A percentile compares a stretch with the other conserved stretches of the same genome.
These are phyloP conservation scores for Auriscalpium orientale DNA, from an alignment of 768 basidiomycete species.

Conservation along the genomic window DNA sequence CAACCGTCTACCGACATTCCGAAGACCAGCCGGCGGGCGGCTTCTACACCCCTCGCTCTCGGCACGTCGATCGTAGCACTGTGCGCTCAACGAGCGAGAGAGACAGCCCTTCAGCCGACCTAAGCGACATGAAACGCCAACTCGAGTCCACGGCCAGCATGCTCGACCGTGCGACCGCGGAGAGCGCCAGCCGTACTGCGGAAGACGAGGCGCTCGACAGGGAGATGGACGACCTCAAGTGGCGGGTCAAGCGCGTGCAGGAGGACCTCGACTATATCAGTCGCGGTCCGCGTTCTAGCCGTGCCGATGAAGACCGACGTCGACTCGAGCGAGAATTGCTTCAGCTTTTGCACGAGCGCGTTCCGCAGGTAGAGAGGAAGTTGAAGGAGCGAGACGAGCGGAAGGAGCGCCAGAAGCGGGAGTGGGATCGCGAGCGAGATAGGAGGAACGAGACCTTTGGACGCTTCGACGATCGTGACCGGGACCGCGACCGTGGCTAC, in stretches of 20 bases:
- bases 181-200: slow-evolving; percentile 48
- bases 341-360: slow-evolving; percentile 77
- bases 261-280: slow-evolving; percentile 88
- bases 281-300: slow-evolving; percentile 59
- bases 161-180: slow-evolving; percentile 70
- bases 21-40: slow-evolving; percentile 47
- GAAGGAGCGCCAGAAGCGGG: slow-evolving; percentile 69
- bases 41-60: slow-evolving; percentile 71
- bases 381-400: slow-evolving; percentile 73
- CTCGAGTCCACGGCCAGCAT: slow-evolving; percentile 71
- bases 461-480: slow-evolving; percentile 47
- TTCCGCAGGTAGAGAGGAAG: slow-evolving; percentile 85
- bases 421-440: slow-evolving; percentile 76
- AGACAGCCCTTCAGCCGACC: slow-evolving; percentile 50
- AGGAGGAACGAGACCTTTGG: slow-evolving; percentile 76
- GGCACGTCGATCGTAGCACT: slow-evolving; percentile 80
- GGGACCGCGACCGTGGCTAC: slow-evolving; percentile 22
- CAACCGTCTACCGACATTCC: slow-evolving; percentile 85
- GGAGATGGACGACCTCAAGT: slow-evolving; percentile 81
- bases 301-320: slow-evolving; percentile 81
- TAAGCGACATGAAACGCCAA: slow-evolving; percentile 82
- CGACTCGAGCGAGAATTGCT: slow-evolving; percentile 84
- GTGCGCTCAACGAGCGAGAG: slow-evolving; percentile 71
- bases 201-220: slow-evolving; percentile 90
- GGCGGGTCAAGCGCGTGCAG: slow-evolving; percentile 77